Evolutionary conservation across 2,329 filamentous ascomycete species (phyloP).

Genomic region (Diplocarpon rosae): DNA sequence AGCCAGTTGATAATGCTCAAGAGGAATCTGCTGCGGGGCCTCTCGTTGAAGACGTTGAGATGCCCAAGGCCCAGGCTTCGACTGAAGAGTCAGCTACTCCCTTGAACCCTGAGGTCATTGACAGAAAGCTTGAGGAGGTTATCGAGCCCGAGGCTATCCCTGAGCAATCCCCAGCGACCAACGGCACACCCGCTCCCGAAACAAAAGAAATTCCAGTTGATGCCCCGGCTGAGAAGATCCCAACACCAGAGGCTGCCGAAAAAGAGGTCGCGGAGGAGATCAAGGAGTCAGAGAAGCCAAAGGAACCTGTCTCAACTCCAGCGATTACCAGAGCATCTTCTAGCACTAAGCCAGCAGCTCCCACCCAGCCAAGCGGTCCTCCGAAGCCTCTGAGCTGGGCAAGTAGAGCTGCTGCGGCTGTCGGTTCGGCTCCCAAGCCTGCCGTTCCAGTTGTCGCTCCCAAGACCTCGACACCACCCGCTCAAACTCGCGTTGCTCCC

Average conservation of each 20-base stretch:
- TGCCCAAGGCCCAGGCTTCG: conserved; percentile 25
- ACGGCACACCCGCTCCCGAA: conserved; percentile 29
- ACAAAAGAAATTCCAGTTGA: conserved; percentile 26
- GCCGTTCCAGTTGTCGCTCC: conserved; percentile 36
- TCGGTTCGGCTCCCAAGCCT: conserved; percentile 42
- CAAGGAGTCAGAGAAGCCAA: conserved; percentile 54
- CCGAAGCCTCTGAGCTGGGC: conserved; percentile 66
- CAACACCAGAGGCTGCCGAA: conserved; percentile 37
- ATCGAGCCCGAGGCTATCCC: conserved; percentile 29
- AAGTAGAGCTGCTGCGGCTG: conserved; percentile 51
- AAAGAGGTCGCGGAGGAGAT: conserved; percentile 44
- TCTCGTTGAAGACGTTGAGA: conserved; percentile 25
- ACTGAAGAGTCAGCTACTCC: conserved; percentile 28
- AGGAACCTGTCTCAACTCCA: conserved; percentile 47
- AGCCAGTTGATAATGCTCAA: conserved; percentile 37
- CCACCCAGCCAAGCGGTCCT: conserved; percentile 40
- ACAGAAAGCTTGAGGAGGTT: conserved; percentile 66
- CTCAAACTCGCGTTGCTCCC: conserved; percentile 43
- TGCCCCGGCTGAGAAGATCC: conserved; percentile 25
- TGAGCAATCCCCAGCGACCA: conserved; percentile 32
- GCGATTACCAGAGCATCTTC: conserved; percentile 31
- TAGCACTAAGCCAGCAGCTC: conserved; percentile 33
- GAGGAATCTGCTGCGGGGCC: conserved; percentile 22
- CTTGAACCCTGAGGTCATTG: conserved; percentile 45
- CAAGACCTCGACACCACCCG: conserved; percentile 45